Evolutionary conservation across 768 basidiomycete species (phyloP).

Genomic region (Lanmaoa pseudosensibilis): DNA sequence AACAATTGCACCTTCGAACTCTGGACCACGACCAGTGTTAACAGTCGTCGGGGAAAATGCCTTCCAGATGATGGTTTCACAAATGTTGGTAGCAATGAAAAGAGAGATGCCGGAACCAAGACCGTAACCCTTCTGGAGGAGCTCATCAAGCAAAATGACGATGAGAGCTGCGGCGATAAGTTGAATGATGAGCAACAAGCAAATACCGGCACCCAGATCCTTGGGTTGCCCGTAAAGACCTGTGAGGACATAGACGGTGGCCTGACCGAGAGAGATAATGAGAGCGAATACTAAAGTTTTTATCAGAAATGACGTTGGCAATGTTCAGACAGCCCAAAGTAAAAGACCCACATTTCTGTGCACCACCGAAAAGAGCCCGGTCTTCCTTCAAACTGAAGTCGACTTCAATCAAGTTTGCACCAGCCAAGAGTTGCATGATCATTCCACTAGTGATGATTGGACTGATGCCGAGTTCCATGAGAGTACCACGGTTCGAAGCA

Average conservation of each 20-base stretch:
- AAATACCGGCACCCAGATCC: slow-evolving; percentile 95
- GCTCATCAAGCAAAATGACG: slow-evolving; percentile 97
- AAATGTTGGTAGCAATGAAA: slow-evolving; percentile 99
- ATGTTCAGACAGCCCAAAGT: neutral
- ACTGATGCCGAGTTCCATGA: slow-evolving; percentile 99
- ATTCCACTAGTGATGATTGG: slow-evolving; percentile 98
- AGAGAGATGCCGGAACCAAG: slow-evolving; percentile 98
- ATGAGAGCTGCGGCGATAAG: slow-evolving; percentile 92
- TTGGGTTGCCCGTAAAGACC: slow-evolving; percentile 94
- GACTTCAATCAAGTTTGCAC: slow-evolving; percentile 96
- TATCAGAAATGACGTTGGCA: neutral
- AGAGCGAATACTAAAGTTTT: slow-evolving; percentile 81
- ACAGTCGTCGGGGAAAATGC: slow-evolving; percentile 97
- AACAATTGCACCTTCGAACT: slow-evolving; percentile 96
- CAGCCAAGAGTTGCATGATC: slow-evolving; percentile 99
- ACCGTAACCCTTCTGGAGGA: slow-evolving; percentile 98
- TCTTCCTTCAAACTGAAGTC: slow-evolving; percentile 98
- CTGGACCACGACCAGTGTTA: slow-evolving; percentile 97
- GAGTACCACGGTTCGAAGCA: slow-evolving; percentile 95
- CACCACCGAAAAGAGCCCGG: slow-evolving; percentile 90
- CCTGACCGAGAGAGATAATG: slow-evolving; percentile 94
- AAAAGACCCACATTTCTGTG: slow-evolving; percentile 82
- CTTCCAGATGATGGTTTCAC: slow-evolving; percentile 99
- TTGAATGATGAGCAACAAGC: slow-evolving; percentile 94
- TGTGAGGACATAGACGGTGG: slow-evolving; percentile 94